Evolutionary conservation across 495 filamentous ascomycete species (phyloP), one percentile per base, ranked within the genome.

Genomic region (Staphylotrichum tortipilum): DNA sequence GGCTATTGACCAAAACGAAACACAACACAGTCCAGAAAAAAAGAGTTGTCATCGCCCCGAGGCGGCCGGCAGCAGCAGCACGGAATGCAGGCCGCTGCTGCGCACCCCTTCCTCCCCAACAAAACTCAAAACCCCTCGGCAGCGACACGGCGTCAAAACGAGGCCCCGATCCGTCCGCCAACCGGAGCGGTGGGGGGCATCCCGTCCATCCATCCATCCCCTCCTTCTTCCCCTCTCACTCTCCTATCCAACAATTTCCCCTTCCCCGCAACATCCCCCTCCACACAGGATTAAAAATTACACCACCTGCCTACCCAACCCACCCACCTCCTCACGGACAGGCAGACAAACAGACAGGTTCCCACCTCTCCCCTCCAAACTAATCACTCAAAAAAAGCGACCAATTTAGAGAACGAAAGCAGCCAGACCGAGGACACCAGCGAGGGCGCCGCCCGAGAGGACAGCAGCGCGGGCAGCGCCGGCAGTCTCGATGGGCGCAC

Each of bases 361-460:
- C 45, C 26, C 26, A 10, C 26, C 10, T 28, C 26, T 2, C 44
- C 34, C 18, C 11, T 7, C 39, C 26, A 40, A 21, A 18, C 19
- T 22, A 14, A 50, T 42, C 28, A 50, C 37, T 21, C 22, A 3
- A 14, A 14, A n/a, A n/a, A n/a, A n/a, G n/a, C n/a, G 37, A 52
- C 7, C 14, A 47, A 68, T 73, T 86, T 91, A 91, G 75, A 89
- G 79, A 62, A 85, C 61, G 69, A 80, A 78, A 62, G 83, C 86
- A 60, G 78, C 83, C 57, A 82, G 63, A 69, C 82, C 88, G 70
- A 89, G 78, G 60, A 89, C 70, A 70, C 78, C 83, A 58, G 81
- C 86, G 53, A 89, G 80, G 68, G 74, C 81, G 58, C 77, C 83
- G 59, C 82, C 83, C 49, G 81, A 81, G 58, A 84, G 68, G 62